Base-by-base conservation (phyloP, 2,329 filamentous ascomycete genomes). In the Ceratocystis cubensis region DNA sequence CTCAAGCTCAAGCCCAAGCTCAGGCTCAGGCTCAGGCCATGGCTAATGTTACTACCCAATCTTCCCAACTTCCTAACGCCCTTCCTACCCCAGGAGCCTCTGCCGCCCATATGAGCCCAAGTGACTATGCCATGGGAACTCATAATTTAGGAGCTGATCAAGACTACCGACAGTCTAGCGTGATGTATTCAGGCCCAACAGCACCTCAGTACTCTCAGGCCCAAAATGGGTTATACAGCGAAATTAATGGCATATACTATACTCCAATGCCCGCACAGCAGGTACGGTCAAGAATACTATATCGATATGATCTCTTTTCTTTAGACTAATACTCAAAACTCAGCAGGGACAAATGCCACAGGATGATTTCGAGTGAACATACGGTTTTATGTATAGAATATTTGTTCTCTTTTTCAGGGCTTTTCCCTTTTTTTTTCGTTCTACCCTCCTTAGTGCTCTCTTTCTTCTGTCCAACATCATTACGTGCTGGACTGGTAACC, bases 181-280 rank as follows among this genome's bases (percentile, higher is more conserved):
- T 46, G 22, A 93, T 96, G 84, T 96, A 96, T 74, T 81, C 87
- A 37, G 88, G 91, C 67, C 89, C 91, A 70, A 79, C 86, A 15
- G 88, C 88, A 62, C 84, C 84, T 64, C 82, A 84, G 13, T 95
- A 95, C 74, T 88, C 87, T 15, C 90, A 94, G 72, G 83, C 88
- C 59, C 87, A 89, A 71, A 84, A 87, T 67, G 80, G 85, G 25
- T 95, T 96, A 82, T 96, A 91, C 73, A 82, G 86, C 66, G 86
- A 88, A 66, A 87, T 92, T 76, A 86, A 90, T 69, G 85, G 84
- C 70, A 96, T 96, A 81, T 97, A 97, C 71, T 96, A 95, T 74
- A 82, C 87, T 15, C 79, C 85, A 69, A 89, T 96, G 82, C 86
- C 88, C 71, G 84, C 88, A 70, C 91, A 95, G 75, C 89, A 91